These are phyloP conservation scores for Monosporascus sp. DNA, from an alignment of 2,329 filamentous ascomycete genomes.

Conservation along the genomic window DNA sequence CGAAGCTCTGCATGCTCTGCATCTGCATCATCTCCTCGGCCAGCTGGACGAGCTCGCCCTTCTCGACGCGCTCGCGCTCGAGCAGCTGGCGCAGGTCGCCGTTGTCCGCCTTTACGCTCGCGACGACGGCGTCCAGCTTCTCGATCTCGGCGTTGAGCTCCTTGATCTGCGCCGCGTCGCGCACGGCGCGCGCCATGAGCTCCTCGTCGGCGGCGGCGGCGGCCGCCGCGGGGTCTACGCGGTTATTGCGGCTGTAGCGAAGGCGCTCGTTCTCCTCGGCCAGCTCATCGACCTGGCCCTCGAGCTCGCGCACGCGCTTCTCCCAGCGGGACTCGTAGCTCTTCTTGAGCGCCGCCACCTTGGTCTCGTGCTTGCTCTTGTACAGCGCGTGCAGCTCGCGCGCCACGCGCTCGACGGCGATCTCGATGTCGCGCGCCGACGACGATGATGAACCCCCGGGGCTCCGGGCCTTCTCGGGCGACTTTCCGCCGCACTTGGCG, in stretches of 20 bases:
- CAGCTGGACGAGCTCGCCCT: conserved; percentile 74
- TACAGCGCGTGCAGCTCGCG: conserved; percentile 88
- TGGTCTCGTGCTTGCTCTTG: conserved; percentile 95
- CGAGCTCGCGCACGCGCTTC: conserved; percentile 77
- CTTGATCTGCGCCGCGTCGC: conserved; percentile 61
- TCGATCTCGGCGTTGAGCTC: conserved; percentile 69
- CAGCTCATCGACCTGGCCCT: conserved; percentile 64
- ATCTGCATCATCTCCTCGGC: conserved; percentile 81
- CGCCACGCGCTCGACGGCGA: conserved; percentile 86
- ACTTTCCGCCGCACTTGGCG: conserved; percentile 13
- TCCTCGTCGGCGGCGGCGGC: conserved; percentile 44
- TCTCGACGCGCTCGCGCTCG: conserved; percentile 72
- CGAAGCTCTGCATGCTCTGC: conserved; percentile 39
- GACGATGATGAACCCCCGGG: conserved; percentile 9
- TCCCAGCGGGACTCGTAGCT: conserved; percentile 84
- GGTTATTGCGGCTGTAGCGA: conserved; percentile 57
- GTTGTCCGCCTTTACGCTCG: conserved; percentile 65
- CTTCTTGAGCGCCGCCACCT: conserved; percentile 84
- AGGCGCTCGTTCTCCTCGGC: conserved; percentile 71
- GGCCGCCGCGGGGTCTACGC: conserved; percentile 52
- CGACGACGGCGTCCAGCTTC: conserved; percentile 68
- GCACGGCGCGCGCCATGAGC: conserved; percentile 52
- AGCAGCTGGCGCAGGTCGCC: conserved; percentile 59
- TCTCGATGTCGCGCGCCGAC: conserved; percentile 63
- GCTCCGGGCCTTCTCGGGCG: conserved; percentile 35